These are phyloP conservation scores for Peronospora destructor DNA, from an alignment of 352 stramenopile species.

Conservation along the genomic window DNA sequence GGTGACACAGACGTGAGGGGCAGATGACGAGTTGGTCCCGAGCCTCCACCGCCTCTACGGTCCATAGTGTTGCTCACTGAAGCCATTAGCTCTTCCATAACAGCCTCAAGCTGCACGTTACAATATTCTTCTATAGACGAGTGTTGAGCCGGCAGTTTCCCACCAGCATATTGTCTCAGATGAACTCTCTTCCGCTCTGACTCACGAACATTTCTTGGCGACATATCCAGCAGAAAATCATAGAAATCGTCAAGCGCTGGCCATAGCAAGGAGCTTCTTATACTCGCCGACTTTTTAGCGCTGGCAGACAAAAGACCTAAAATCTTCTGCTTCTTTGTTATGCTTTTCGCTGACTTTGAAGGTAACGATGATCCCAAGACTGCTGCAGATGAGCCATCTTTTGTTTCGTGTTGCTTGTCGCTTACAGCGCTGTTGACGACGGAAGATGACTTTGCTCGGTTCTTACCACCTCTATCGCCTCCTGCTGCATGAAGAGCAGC, in stretches of 20 bases:
- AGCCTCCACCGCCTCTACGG: conserved; percentile 33
- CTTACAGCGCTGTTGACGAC: not conserved
- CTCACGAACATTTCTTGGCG: conserved; percentile 36
- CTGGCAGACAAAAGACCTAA: conserved; percentile 2
- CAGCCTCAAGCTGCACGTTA: conserved; percentile 46
- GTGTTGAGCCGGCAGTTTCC: conserved; percentile 42
- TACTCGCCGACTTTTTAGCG: conserved; percentile 17
- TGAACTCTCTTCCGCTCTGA: conserved; percentile 21
- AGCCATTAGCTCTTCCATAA: conserved; percentile 61
- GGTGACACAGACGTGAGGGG: conserved; percentile 57
- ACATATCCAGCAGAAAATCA: conserved; percentile 61
- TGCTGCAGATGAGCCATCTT: not conserved
- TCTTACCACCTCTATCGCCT: conserved; percentile 8
- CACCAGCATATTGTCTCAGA: conserved; percentile 28
- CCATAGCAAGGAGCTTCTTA: conserved; percentile 62
- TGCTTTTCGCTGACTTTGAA: conserved; percentile 6
- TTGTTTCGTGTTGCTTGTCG: not conserved
- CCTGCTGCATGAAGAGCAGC: conserved; percentile 45
- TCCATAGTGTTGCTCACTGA: conserved; percentile 41
- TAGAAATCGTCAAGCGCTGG: conserved; percentile 71
- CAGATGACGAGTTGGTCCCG: conserved; percentile 15
- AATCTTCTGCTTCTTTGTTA: conserved; percentile 19
- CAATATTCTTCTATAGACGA: conserved; percentile 50
- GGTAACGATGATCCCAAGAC: not conserved
- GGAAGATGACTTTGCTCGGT: not conserved